phyloP scores from a whole-genome alignment of 83 land plant genomes.

The Thuja plicata region DNA sequence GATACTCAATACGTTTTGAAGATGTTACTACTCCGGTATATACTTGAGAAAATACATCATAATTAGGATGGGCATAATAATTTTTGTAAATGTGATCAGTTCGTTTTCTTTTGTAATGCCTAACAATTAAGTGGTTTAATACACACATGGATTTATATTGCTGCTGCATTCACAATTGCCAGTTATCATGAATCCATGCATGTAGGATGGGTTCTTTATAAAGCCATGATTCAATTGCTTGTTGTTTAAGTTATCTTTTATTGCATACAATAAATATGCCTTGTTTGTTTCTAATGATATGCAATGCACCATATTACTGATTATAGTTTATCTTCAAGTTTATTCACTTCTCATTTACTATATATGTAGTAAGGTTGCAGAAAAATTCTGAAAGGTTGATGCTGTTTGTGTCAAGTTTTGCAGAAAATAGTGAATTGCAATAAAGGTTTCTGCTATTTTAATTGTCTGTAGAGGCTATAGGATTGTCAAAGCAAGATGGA shows the following conservation, averaged over 20 bases:
- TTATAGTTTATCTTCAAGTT: not conserved
- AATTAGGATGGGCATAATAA: not conserved
- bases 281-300: not conserved
- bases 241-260: not conserved
- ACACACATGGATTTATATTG: not conserved
- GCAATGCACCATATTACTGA: no score
- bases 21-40: slow-evolving; percentile 74
- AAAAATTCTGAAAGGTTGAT: not conserved
- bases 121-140: not conserved
- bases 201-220: not conserved
- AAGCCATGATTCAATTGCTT: not conserved
- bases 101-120: not conserved
- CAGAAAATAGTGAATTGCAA: not conserved
- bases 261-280: not conserved
- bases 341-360: not conserved
- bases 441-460: not conserved
- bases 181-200: not conserved
- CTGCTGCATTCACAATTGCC: not conserved
- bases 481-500: not conserved
- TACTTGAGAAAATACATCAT: slow-evolving; percentile 1
- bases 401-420: not conserved
- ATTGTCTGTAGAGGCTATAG: not conserved
- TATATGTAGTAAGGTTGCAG: not conserved
- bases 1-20: slow-evolving; percentile 95
- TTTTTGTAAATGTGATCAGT: not conserved